Base-by-base conservation (phyloP, 164 flowering plant genomes). In the Paratinospora sagittata region DNA sequence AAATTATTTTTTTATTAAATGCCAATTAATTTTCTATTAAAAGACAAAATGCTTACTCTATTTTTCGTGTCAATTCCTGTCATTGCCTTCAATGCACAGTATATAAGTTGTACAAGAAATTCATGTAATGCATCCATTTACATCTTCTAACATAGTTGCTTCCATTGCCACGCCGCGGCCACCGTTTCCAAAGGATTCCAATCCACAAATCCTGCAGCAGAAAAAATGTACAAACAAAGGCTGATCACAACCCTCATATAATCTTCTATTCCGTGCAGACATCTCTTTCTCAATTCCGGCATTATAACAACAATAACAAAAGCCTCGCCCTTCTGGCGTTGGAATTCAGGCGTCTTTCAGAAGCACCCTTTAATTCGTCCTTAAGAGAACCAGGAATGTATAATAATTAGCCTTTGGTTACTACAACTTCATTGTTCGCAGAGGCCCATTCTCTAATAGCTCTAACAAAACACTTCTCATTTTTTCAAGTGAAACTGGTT, bases 401-500 rank as follows among this genome's bases (percentile, higher is more conserved):
- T 16, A 52, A 19, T 0, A 52, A 52, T n/a, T 52, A 16, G 58
- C 58, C 58, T 52, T 17, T 12, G n/a, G 7, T 21, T 52, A 13
- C 23, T 47, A 58, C 23, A 26, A 52, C 65, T 66, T 74, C 21
- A 77, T 47, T 69, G 83, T 88, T 30, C 76, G 77, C 2, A 78
- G 68, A 65, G 78, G 71, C 30, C 91, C 82, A 5, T 76, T 85
- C 76, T 92, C 88, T 37, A 92, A 63, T 19, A 90, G 85, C 45
- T 88, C 87, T 0, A 82, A 80, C n/a, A 92, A 69, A 47, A 81
- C 85, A 62, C 77, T 82, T 77, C 92, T 85, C 94, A 92, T 90
- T 73, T 84, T 89, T 62, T 88, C 97, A 27, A 92, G 80, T 3
- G 94, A 88, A 66, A 92, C 78, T 3, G 97, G 97, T 78, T 92